phyloP scores from a whole-genome alignment of 208 protist genomes.

The Acanthamoeba pearcei region DNA sequence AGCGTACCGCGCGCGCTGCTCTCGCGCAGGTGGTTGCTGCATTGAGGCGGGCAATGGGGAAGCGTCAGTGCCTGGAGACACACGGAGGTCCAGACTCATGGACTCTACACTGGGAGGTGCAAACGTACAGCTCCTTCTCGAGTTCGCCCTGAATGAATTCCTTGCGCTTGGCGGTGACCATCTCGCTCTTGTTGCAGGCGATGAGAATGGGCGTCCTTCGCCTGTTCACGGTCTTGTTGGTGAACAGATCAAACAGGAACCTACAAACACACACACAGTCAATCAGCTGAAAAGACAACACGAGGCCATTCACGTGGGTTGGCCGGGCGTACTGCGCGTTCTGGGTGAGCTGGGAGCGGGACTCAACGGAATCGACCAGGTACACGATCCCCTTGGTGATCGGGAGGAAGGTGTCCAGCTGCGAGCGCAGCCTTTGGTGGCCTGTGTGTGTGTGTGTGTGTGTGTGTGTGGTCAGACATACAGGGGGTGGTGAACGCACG shows the following conservation, averaged over 20 bases:
- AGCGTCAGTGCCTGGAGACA: background rate
- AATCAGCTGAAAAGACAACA: background rate
- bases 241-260: slow-evolving; percentile 69
- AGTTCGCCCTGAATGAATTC: slow-evolving; percentile 51
- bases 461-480: background rate
- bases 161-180: slow-evolving; percentile 65
- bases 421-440: slow-evolving; percentile 57
- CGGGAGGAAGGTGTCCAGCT: slow-evolving; percentile 64
- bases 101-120: too few species aligned
- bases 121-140: slow-evolving; percentile 68
- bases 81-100: background rate
- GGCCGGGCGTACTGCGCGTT: slow-evolving; percentile 14
- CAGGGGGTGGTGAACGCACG: background rate
- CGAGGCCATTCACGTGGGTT: background rate
- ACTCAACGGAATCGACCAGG: slow-evolving; percentile 41
- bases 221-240: slow-evolving; percentile 55
- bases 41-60: background rate
- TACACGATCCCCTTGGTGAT: slow-evolving; percentile 59
- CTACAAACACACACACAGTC: background rate
- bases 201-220: slow-evolving; percentile 43
- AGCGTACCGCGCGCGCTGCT: slow-evolving; percentile 58
- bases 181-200: slow-evolving; percentile 70
- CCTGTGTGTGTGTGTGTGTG: background rate
- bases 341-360: slow-evolving; percentile 26
- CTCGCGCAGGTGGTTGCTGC: slow-evolving; percentile 62